A percentile compares a stretch with the other conserved stretches of the same genome.
Evolutionary conservation across 805 yeast species (phyloP).

Genomic region (Kodamaea kaohsiungensis): DNA sequence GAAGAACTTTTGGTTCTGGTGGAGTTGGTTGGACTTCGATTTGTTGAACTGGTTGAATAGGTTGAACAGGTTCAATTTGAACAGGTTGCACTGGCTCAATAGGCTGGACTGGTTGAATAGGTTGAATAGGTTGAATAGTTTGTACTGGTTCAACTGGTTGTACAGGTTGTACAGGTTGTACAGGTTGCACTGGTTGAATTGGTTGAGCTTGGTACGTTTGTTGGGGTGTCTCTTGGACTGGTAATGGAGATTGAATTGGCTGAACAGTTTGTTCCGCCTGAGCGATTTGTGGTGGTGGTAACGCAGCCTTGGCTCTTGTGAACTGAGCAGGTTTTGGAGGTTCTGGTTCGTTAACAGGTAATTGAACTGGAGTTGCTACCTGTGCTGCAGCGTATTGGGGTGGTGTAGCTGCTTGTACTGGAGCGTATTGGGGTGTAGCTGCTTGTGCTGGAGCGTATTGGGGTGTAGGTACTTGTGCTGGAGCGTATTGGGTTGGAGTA

Average conservation of each 20-base stretch:
- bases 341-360: neutral
- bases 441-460: neutral
- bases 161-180: conserved; percentile 1
- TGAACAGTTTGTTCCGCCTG: conserved; percentile 9
- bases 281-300: neutral
- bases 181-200: conserved; percentile 2
- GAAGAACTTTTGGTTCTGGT: conserved; percentile 21
- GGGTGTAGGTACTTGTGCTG: neutral
- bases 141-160: conserved; percentile 15
- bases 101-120: conserved; percentile 5
- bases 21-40: conserved; percentile 1
- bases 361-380: neutral
- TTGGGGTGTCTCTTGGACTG: conserved; percentile 1
- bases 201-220: conserved; percentile 11
- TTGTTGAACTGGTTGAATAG: conserved; percentile 10
- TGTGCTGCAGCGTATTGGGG: neutral
- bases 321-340: conserved; percentile 5
- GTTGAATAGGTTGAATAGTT: conserved; percentile 18
- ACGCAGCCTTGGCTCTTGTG: neutral
- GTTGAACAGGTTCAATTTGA: conserved; percentile 1
- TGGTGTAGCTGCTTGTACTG: neutral
- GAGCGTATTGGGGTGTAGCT: neutral
- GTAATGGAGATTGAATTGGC: conserved; percentile 5
- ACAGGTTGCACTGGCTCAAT: neutral
- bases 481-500: neutral